Evolutionary conservation across 169 alveolate genomes (phyloP), one percentile per base, ranked within the genome.

Genomic region (Cryptosporidium xiaoi): DNA sequence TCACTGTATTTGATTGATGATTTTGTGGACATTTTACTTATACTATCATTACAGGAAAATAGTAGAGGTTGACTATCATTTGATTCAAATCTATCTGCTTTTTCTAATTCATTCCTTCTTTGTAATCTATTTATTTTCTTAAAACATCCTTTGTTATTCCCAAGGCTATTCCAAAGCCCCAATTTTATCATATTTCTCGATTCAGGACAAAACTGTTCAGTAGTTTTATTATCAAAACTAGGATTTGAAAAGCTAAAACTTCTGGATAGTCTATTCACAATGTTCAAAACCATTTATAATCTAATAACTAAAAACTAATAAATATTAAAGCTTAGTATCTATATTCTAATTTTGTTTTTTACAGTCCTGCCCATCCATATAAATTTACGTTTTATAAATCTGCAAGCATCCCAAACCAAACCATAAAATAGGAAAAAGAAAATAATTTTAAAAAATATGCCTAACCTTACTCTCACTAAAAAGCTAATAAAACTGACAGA

Each of bases 21-120:
- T 24, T 56, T 20, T 24, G 60, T 13, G 12, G 40, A 40, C n/a
- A 4, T 1, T 16, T 56, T 60, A 18, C 46, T 66, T 12, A 62
- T n/a, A 24, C 18, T n/a, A 24, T 44, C 83, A 8, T 13, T 40
- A n/a, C 18, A 18, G 33, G 56, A 34, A 7, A 12, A 20, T 24
- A 77, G 51, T 7, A 56, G 16, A 34, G 69, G 69, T 24, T 34
- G 44, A 6, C 64, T 64, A n/a, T 77, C 87, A 62, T 60, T 77
- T 10, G 87, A 77, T 27, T 44, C 29, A 36, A 56, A 58, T 60
- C 71, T 60, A 40, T 64, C 56, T n/a, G 71, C 36, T 58, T 40
- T 66, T n/a, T 62, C 87, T 12, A 71, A 77, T 4, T 68, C 18
- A 20, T 4, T 27, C 27, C 36, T 77, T 58, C 20, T 36, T 71